Evolutionary conservation across 495 filamentous ascomycete genomes (phyloP).

Genomic region (Podospora conica): DNA sequence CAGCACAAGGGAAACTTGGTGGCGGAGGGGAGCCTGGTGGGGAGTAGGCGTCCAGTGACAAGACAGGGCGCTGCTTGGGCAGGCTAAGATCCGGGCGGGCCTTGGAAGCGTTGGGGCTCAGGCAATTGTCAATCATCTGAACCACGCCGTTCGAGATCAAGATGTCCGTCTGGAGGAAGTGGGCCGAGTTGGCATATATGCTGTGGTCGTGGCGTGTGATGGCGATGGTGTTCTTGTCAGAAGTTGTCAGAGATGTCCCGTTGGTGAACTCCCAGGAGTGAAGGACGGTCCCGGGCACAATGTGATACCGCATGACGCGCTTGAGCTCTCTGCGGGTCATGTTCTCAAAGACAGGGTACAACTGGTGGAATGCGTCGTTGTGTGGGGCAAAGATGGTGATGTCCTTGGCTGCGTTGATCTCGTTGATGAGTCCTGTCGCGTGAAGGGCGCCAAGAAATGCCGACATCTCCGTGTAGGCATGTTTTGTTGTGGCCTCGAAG

Average conservation of each 20-base stretch:
- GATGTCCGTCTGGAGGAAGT: constrained; percentile 52
- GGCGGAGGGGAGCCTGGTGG: background rate
- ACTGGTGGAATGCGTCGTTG: constrained; percentile 46
- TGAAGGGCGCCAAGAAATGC: constrained; percentile 33
- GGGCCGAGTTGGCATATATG: constrained; percentile 43
- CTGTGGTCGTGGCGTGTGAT: constrained; percentile 14
- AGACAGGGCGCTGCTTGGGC: constrained; percentile 37
- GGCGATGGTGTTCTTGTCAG: background rate
- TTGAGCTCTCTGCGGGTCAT: constrained; percentile 10
- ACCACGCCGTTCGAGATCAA: constrained; percentile 61
- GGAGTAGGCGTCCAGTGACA: constrained; percentile 16
- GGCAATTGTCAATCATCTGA: constrained; percentile 56
- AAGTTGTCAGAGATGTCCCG: constrained; percentile 15
- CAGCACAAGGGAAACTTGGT: background rate
- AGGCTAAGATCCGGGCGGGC: constrained; percentile 36
- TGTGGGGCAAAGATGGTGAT: constrained; percentile 37
- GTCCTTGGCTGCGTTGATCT: constrained; percentile 16
- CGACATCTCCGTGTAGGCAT: constrained; percentile 24
- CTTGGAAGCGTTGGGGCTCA: constrained; percentile 50
- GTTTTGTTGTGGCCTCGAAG: constrained; percentile 19
- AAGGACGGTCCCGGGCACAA: constrained; percentile 36
- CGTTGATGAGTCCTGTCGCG: constrained; percentile 26
- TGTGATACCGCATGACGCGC: constrained; percentile 26
- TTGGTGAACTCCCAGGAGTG: constrained; percentile 36
- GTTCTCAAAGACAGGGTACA: constrained; percentile 30